Evolutionary conservation across 2,329 filamentous ascomycete genomes (phyloP).

Genomic region (Penicillium psychrosexuale): DNA sequence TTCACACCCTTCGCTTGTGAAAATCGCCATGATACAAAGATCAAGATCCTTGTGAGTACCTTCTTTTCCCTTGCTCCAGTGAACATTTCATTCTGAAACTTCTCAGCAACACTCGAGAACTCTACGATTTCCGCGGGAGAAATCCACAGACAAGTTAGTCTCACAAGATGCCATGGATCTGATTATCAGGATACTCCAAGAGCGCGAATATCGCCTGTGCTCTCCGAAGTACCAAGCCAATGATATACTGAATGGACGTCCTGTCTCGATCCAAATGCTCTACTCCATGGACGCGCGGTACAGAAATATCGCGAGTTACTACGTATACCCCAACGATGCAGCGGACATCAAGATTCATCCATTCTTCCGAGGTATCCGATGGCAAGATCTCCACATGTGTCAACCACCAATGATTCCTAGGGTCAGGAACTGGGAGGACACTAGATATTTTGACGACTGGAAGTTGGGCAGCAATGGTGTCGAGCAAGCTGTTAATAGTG

Average conservation of each 20-base stretch:
- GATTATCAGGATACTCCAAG: conserved; percentile 67
- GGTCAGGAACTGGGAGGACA: conserved; percentile 66
- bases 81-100: conserved; percentile 14
- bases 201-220: conserved; percentile 72
- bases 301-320: conserved; percentile 51
- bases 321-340: conserved; percentile 80
- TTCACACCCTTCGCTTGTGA: conserved; percentile 85
- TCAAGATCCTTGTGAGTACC: conserved; percentile 69
- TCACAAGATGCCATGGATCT: conserved; percentile 73
- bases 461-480: conserved; percentile 64
- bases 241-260: conserved; percentile 48
- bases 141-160: conserved; percentile 54
- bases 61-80: background rate
- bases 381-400: conserved; percentile 69
- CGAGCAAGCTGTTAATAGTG: conserved; percentile 18
- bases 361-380: conserved; percentile 78
- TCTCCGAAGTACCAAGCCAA: conserved; percentile 70
- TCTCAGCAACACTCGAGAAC: conserved; percentile 63
- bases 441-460: conserved; percentile 81
- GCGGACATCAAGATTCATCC: conserved; percentile 84
- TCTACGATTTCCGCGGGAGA: conserved; percentile 65
- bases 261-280: conserved; percentile 31
- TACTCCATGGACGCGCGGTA: conserved; percentile 31
- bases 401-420: conserved; percentile 77
- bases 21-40: conserved; percentile 77